Evolutionary conservation across 2,329 filamentous ascomycete species (phyloP), one percentile per base, ranked within the genome.

Genomic region (Xylariaceae sp.): DNA sequence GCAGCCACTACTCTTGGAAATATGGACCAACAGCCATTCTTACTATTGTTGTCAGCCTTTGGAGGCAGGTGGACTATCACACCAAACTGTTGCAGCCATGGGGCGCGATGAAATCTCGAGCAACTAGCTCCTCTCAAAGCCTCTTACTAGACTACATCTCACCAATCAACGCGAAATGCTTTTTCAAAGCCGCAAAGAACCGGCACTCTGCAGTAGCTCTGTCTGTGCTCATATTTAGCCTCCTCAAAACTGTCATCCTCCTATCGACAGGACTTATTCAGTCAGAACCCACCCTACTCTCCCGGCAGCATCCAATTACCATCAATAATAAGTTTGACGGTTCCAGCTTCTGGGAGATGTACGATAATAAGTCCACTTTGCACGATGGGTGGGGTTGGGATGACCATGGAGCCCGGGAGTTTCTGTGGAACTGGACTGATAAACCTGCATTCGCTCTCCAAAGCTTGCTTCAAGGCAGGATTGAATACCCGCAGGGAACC

Each of bases 111-210:
- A 11, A 19, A 4, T 3, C 2, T 16, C 21, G n/a, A 17, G 5
- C 31, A 8, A 17, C 19, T 3, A n/a, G 12, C 12, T 31, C 40
- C 3, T 28, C 29, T 3, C 19, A 33, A 21, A 46, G 50, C 17
- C 5, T 53, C 3, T 17, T 53, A 7, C 16, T 53, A 16, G 50
- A 53, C 14, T 53, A 53, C 11, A 31, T 53, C 3, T 53, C 50
- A 11, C 40, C 50, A 2, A 11, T 53, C 4, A 23, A 36, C 6
- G 14, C 36, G 3, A 37, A 21, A 3, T 45, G 29, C 12, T 16
- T 46, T 6, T 46, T 12, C 16, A 37, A 6, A 16, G 50, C 50
- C 12, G 8, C 17, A 6, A 28, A 8, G 9, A 46, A 53, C 12
- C 29, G 50, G 4, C 50, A 53, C 16, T 53, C 19, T 21, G 9